Evolutionary conservation across 2,329 filamentous ascomycete species (phyloP), one percentile per base, ranked within the genome.

Genomic region (Calonectria hawksworthii): DNA sequence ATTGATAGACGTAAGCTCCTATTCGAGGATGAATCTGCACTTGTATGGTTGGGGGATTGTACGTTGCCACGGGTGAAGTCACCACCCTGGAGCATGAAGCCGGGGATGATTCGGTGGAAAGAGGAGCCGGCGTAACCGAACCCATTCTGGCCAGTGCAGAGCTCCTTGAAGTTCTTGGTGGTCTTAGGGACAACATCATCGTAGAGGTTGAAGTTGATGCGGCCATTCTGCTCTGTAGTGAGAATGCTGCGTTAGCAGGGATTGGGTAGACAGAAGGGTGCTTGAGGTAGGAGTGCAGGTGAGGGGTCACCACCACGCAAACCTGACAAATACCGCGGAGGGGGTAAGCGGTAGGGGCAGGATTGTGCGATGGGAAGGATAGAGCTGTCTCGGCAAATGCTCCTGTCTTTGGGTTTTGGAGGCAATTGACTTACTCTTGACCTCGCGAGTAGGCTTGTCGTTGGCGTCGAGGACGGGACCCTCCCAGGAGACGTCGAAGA

Each of bases 81-180:
- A 91, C 95, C 95, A 86, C 95, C 96, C 92, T 98, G 96, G 82
- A 98, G 93, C 96, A 98, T 98, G 92, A 98, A 98, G 73, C 95
- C 87, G 81, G 94, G 94, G 87, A 98, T 98, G 87, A 98, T 93
- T 83, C 96, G 95, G 92, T 98, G 95, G 93, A 98, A 98, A 80
- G 91, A 90, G 82, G 95, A 97, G 84, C 92, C 92, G 86, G 91
- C 87, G 91, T 98, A 98, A 82, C 95, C 95, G 86, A 94, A 93
- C 84, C 94, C 95, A 88, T 95, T 92, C 90, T 94, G 91, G 81
- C 90, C 90, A 78, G 93, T 95, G 93, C 94, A 96, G 83, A 97
- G 94, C 85, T 92, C 92, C 81, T 91, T 92, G 93, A 98, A 98
- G 92, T 97, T 97, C 86, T 91, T 89, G 81, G 91, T 90, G 72